A percentile compares a stretch with the other conserved stretches of the same genome.
Conservation (phyloP, 306 rosid genomes). For the Vicia villosa region DNA sequence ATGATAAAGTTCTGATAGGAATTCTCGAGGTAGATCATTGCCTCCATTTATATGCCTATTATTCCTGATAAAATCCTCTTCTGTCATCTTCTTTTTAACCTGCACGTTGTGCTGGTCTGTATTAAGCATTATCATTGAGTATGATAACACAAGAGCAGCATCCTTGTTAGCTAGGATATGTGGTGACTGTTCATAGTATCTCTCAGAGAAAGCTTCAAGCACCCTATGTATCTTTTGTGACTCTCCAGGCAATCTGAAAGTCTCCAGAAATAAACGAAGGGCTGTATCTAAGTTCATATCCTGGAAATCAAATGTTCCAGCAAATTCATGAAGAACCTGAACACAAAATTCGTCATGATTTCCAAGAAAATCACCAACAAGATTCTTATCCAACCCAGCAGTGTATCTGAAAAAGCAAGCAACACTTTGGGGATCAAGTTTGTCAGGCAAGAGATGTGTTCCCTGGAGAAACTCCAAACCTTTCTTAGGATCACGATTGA, state of each 20-base stretch:
- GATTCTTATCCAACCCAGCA: slow-evolving; percentile 98
- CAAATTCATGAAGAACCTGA: slow-evolving; percentile 99
- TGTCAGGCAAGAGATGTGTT: slow-evolving; percentile 94
- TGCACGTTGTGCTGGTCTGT: slow-evolving; percentile 98
- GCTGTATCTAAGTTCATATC: slow-evolving; percentile 98
- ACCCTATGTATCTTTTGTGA: slow-evolving; percentile 98
- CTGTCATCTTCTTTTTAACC: slow-evolving; percentile 98
- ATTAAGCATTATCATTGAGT: slow-evolving; percentile 90
- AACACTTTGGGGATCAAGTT: slow-evolving; percentile 99
- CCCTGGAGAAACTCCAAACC: slow-evolving; percentile 98
- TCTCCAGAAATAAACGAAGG: slow-evolving; percentile 88
- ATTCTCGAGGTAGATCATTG: slow-evolving; percentile 89
- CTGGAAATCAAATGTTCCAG: slow-evolving; percentile 95
- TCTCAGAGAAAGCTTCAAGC: slow-evolving; percentile 98
- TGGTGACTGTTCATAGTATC: slow-evolving; percentile 95
- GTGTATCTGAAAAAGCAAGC: slow-evolving; percentile 99
- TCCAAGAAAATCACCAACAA: slow-evolving; percentile 95
- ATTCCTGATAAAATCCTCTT: slow-evolving; percentile 91
- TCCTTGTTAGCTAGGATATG: slow-evolving; percentile 90
- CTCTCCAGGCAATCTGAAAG: slow-evolving; percentile 96
- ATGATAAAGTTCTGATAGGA: slow-evolving; percentile 79
- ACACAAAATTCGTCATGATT: slow-evolving; percentile 96
- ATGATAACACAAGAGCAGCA: slow-evolving; percentile 91
- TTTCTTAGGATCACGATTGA: slow-evolving; percentile 98
- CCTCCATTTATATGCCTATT: slow-evolving; percentile 94